Evolutionary conservation across 192 early-diverging fungal species (phyloP).

Genomic region (Rhizophagus sp.): DNA sequence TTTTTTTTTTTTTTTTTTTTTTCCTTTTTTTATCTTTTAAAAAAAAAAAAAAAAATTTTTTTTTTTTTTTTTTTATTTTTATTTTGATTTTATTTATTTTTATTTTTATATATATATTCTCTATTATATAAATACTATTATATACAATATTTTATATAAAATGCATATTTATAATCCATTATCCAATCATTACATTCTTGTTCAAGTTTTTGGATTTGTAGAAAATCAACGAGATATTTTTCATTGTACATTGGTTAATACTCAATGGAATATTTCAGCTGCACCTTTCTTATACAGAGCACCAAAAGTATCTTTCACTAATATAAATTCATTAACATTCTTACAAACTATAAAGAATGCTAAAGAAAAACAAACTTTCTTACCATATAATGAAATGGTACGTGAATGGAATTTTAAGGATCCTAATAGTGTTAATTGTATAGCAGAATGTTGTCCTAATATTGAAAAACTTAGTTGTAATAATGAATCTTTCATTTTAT

Average conservation of each 20-base stretch:
- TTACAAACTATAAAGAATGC: neutral
- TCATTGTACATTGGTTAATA: neutral
- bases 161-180: conserved; percentile 6
- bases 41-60: too few species aligned
- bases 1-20: too few species aligned
- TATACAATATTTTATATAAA: neutral
- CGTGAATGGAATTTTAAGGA: neutral
- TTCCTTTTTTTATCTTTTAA: too few species aligned
- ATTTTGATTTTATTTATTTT: too few species aligned
- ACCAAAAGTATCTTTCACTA: neutral
- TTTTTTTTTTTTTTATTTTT: too few species aligned
- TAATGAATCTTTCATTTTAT: neutral
- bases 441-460: conserved; percentile 3
- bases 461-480: neutral
- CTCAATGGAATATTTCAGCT: neutral
- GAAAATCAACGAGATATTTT: neutral
- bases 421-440: neutral
- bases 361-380: neutral
- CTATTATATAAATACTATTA: too few species aligned
- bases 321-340: neutral
- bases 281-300: neutral
- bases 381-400: conserved; percentile 4
- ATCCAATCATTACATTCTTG: neutral
- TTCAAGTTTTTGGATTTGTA: neutral
- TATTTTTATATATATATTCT: too few species aligned